Conservation (phyloP, 192 early-diverging fungal genomes). For the Entomortierella lignicola region DNA sequence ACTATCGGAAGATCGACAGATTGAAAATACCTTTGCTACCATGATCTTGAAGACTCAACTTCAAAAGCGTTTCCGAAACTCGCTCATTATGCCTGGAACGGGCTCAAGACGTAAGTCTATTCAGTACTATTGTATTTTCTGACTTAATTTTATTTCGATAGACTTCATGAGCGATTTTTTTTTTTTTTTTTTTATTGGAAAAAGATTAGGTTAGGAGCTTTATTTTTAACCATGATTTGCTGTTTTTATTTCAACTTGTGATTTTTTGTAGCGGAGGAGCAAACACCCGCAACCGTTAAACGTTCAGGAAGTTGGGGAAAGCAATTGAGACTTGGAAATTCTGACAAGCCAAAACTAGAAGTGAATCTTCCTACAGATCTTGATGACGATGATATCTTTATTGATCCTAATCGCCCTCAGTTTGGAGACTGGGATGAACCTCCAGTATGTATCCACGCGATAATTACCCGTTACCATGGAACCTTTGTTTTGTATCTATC, state of each 20-base stretch:
- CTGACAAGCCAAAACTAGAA: constrained; percentile 50
- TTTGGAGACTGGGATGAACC: constrained; percentile 51
- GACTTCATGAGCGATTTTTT: neutral
- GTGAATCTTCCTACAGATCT: constrained; percentile 38
- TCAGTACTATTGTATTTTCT: too few relatives aligned
- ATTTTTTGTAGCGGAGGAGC: constrained; percentile 22
- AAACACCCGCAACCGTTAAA: constrained; percentile 46
- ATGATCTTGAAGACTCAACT: constrained; percentile 63
- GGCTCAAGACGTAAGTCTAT: constrained; percentile 27
- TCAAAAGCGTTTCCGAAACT: constrained; percentile 56
- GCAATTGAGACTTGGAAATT: constrained; percentile 46
- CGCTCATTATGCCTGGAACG: constrained; percentile 52
- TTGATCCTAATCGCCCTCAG: constrained; percentile 50
- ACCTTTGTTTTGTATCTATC: neutral
- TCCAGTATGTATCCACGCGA: constrained; percentile 24
- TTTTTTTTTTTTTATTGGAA: neutral
- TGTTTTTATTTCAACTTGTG: too few relatives aligned
- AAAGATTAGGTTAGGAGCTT: too few relatives aligned
- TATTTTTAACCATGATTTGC: too few relatives aligned
- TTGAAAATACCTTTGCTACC: constrained; percentile 58
- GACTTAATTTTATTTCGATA: constrained; percentile 1
- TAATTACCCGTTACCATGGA: neutral
- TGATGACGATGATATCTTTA: constrained; percentile 33
- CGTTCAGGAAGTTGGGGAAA: constrained; percentile 55
- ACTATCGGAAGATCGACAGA: constrained; percentile 63